phyloP scores from a whole-genome alignment of 2,329 filamentous ascomycete species.

The Bipolaris cookei region DNA sequence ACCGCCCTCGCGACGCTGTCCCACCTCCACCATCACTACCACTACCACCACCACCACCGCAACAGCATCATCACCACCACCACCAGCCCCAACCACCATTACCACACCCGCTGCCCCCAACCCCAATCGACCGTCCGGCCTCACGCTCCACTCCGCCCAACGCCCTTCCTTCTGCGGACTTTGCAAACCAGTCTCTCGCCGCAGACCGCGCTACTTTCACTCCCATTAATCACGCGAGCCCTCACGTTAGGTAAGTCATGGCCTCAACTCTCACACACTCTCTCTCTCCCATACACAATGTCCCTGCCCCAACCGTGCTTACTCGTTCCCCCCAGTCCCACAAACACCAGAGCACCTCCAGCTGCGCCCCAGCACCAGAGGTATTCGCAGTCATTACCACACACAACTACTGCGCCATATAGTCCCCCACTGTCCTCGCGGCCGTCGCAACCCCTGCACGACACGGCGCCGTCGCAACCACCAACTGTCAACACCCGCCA shows the following conservation, averaged over 20 bases:
- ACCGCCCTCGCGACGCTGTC: conserved; percentile 22
- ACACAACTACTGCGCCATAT: conserved; percentile 12
- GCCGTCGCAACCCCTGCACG: not conserved
- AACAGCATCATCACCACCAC: not conserved
- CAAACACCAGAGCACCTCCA: conserved; percentile 15
- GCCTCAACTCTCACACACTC: not conserved
- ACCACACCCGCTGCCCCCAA: not conserved
- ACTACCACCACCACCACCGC: not conserved
- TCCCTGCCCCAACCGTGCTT: conserved; percentile 10
- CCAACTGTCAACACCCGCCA: conserved; percentile 23
- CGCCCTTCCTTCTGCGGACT: not conserved
- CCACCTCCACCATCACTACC: conserved; percentile 7
- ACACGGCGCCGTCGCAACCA: conserved; percentile 16
- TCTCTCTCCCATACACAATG: not conserved
- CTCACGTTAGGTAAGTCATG: conserved; percentile 24
- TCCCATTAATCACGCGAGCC: conserved; percentile 24
- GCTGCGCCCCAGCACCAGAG: conserved; percentile 12
- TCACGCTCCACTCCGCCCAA: conserved; percentile 13
- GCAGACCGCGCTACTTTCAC: conserved; percentile 16
- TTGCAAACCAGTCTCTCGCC: conserved; percentile 7
- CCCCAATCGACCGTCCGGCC: conserved; percentile 13
- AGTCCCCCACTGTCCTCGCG: conserved; percentile 16
- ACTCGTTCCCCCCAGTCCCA: conserved; percentile 17
- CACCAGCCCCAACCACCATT: not conserved
- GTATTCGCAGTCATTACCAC: conserved; percentile 12